Conservation (phyloP, 2,329 filamentous ascomycete genomes). For the Diplodia sapinea region DNA sequence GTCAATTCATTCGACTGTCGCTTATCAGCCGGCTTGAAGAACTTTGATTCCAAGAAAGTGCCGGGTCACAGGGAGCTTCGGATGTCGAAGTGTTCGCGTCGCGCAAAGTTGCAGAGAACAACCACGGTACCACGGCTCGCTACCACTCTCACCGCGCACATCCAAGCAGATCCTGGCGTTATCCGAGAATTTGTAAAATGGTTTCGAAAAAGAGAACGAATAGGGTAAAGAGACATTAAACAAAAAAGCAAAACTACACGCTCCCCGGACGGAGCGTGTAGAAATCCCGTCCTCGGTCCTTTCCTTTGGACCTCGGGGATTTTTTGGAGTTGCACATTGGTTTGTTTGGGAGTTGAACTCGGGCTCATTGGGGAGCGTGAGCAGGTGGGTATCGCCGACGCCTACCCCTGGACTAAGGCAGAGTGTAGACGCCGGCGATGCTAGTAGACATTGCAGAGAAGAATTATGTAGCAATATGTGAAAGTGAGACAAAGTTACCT, state of each 20-base stretch:
- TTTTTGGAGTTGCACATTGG: background rate
- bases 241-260: background rate
- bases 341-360: background rate
- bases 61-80: too few species aligned
- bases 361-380: background rate
- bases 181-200: too few species aligned
- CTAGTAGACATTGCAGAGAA: background rate
- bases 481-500: too few species aligned
- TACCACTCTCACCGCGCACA: too few species aligned
- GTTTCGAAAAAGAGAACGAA: background rate
- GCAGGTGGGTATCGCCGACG: background rate
- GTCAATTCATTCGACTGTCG: too few species aligned
- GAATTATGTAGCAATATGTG: background rate
- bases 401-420: background rate
- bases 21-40: too few species aligned
- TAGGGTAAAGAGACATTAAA: background rate
- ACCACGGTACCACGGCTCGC: too few species aligned
- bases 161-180: too few species aligned
- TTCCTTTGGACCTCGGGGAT: background rate
- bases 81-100: too few species aligned
- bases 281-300: background rate
- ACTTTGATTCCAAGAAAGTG: too few species aligned
- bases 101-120: too few species aligned
- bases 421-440: background rate
- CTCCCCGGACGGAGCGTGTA: background rate